Evolutionary conservation across 2,329 filamentous ascomycete genomes (phyloP), one percentile per base, ranked within the genome.

Genomic region (Diplodia scrobiculata): DNA sequence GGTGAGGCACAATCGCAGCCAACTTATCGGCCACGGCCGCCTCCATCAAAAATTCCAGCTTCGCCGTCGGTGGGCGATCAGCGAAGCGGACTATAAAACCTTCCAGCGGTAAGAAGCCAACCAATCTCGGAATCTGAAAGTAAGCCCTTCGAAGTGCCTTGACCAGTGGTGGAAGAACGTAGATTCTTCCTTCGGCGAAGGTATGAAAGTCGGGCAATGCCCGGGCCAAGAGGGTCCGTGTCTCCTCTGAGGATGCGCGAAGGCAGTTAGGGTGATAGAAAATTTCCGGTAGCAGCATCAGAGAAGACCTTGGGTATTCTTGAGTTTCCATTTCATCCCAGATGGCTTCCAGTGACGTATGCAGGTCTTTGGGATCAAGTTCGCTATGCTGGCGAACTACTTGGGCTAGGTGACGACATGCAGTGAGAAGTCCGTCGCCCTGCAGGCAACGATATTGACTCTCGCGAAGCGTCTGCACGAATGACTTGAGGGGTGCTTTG

Each of bases 311-410:
- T 13, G 78, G 77, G 68, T 80, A 82, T 50, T 83, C 81, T 60
- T 82, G 77, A 58, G 79, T 79, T 66, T 82, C 81, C 1, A 81
- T 71, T 67, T 83, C 81, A 36, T 78, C 78, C 80, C 80, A 83
- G n/a, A 83, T 72, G 2, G 75, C 75, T 47, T 77, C 71, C 21
- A 78, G 54, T 0, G 72, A 60, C 25, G 65, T 45, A 48, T 71
- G 68, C 3, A 78, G 63, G 4, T 74, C 71, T 2, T 67, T 21
- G 1, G 68, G 41, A 1, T 65, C 41, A 1, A 70, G 53, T 0
- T 50, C 67, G 1, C 52, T 14, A 4, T 38, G 5, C 2, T 66
- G 50, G 17, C 21, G 41, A 10, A 79, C 59, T 0, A 74, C 68
- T 0, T 50, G 29, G 0, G 65, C 52, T 1, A 79, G 45, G 13